A percentile compares a stretch with the other conserved stretches of the same genome.
Evolutionary conservation across 306 rosid species (phyloP).

Genomic region (Prunus salicina): DNA sequence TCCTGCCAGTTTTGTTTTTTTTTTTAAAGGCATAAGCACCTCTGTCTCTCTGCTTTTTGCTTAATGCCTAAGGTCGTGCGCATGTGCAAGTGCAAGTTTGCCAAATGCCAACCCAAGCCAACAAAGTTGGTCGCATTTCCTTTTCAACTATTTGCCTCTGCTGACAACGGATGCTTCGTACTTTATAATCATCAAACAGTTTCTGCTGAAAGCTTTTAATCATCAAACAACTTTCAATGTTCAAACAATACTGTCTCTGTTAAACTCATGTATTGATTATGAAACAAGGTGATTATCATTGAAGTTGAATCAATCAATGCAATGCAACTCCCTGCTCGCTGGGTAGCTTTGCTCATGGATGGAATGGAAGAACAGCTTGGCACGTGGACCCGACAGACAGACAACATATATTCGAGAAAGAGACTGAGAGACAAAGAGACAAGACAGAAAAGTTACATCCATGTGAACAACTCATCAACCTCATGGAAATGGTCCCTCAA

Average conservation of each 20-base stretch:
- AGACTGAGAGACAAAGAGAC: background rate
- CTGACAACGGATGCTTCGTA: background rate
- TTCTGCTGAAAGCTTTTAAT: background rate
- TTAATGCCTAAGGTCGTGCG: background rate
- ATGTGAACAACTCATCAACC: slow-evolving; percentile 3
- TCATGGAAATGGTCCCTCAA: background rate
- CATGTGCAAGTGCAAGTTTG: background rate
- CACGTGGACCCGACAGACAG: background rate
- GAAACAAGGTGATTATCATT: background rate
- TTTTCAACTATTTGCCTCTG: background rate
- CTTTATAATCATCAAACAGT: background rate
- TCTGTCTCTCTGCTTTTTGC: background rate
- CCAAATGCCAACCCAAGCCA: background rate
- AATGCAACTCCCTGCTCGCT: background rate
- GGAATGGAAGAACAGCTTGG: background rate
- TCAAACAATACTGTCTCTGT: background rate
- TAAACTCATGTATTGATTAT: background rate
- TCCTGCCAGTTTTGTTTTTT: background rate
- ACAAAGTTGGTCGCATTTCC: background rate
- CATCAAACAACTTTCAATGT: background rate
- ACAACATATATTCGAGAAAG: background rate
- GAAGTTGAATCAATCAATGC: background rate
- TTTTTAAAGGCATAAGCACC: background rate
- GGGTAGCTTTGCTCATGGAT: background rate
- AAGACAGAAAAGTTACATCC: background rate